Evolutionary conservation across 345 rosid genomes (phyloP).

Genomic region (Aethionema arabicum): DNA sequence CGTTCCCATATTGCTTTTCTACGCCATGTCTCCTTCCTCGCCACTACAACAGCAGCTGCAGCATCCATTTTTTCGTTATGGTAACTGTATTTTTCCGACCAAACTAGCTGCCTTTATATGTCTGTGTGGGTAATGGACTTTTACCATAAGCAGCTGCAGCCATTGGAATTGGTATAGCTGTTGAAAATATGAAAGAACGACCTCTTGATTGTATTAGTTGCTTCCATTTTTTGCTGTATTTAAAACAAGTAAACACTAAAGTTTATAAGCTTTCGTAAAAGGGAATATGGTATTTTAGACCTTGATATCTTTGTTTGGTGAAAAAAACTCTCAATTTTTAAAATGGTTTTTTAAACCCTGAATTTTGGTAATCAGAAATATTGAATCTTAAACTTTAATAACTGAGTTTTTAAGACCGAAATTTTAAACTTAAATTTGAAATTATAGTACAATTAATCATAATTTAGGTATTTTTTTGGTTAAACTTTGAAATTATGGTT

Average conservation of each 20-base stretch:
- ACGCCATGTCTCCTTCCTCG: slow-evolving; percentile 82
- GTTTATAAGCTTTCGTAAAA: too few relatives aligned
- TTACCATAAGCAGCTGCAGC: slow-evolving; percentile 88
- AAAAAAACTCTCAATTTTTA: too few relatives aligned
- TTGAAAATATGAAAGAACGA: slow-evolving; percentile 89
- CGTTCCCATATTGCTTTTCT: slow-evolving; percentile 82
- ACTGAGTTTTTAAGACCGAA: too few relatives aligned
- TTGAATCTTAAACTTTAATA: too few relatives aligned
- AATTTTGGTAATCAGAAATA: too few relatives aligned
- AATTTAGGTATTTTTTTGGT: too few relatives aligned
- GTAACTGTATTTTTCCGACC: neutral
- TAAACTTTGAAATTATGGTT: too few relatives aligned
- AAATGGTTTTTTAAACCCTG: too few relatives aligned
- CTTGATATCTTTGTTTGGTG: too few relatives aligned
- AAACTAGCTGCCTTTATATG: neutral
- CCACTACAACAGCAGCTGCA: slow-evolving; percentile 82
- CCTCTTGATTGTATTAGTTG: slow-evolving; percentile 87
- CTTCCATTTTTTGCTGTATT: slow-evolving; percentile 83
- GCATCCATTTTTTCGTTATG: slow-evolving; percentile 3
- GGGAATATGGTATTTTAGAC: too few relatives aligned
- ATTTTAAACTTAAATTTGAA: too few relatives aligned
- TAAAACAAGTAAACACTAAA: neutral
- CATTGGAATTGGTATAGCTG: slow-evolving; percentile 73
- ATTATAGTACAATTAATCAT: too few relatives aligned
- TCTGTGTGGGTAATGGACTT: neutral